Base-by-base conservation (phyloP, 441 rosid species). In the Syzygium syzygioides region DNA sequence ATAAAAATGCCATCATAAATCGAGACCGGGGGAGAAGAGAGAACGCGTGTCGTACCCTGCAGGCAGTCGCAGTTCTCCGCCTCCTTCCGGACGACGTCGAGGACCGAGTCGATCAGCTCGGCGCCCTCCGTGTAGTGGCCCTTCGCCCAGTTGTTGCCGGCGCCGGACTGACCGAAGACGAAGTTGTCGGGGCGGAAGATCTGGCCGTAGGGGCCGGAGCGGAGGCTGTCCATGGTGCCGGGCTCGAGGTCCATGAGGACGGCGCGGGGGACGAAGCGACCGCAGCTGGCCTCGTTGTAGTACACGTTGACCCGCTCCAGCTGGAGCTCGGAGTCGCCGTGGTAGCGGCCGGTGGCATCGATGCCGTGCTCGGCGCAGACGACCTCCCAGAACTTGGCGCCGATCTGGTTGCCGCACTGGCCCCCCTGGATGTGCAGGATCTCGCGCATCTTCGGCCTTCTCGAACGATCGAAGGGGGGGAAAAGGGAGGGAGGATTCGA, bases 51-150 rank as follows among this genome's bases (percentile, higher is more conserved):
- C 93, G 92, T 64, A 95, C 91, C 91, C 57, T 90, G 91, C 86
- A 90, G 66, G 89, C 90, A 90, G 56, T 90, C 90, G 23, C 91
- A 90, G 83, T 90, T 90, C 87, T 90, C 91, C 0, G 91, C 90
- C 59, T 88, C 91, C 85, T 90, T 96, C 50, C 98, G 90, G 4
- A 96, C 98, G n/a, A 96, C 96, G 76, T 96, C 97, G 7, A 96
- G 96, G 15, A 96, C 98, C 0, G 98, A 95, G 87, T 96, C 98
- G 13, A 94, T 94, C 60, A 93, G 71, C 91, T 94, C 95, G 0
- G 95, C 95, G 1, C 95, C 95, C 86, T 94, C 95, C 6, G 95
- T 94, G 89, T 94, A 94, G 86, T 94, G 95, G 3, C 95, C 95
- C 66, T 94, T 94, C 6, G 95, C 94, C 94, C 95, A 94, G 90